Conservation (phyloP, 495 filamentous ascomycete genomes). For the Neurospora sp. region DNA sequence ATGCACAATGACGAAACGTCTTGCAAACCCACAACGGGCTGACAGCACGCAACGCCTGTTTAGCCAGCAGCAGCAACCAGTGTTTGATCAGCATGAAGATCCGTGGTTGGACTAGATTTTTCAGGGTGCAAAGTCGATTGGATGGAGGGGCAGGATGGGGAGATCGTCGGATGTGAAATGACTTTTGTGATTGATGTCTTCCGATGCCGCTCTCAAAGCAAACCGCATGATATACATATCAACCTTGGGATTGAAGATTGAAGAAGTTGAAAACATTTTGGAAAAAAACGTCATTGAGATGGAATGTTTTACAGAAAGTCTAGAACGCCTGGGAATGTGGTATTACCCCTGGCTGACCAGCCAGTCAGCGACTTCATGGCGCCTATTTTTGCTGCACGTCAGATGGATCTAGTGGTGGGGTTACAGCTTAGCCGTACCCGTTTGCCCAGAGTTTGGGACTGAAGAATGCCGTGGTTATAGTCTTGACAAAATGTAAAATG, state of each 20-base stretch:
- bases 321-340: neutral
- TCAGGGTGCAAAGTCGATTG: neutral
- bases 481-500: neutral
- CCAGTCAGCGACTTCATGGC: neutral
- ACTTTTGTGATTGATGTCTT: neutral
- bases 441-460: neutral
- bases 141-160: neutral
- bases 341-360: neutral
- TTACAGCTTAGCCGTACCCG: neutral
- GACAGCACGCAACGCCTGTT: neutral
- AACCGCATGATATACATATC: neutral
- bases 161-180: neutral
- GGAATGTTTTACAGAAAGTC: neutral
- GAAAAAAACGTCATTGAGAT: neutral
- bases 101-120: neutral
- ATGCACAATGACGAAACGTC: neutral
- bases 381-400: neutral
- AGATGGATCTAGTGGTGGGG: neutral
- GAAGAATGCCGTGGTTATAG: neutral
- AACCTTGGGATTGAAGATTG: neutral
- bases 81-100: neutral
- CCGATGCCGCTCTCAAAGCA: neutral
- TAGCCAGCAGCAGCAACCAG: neutral
- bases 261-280: neutral
- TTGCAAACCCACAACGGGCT: neutral